A percentile compares a stretch with the other conserved stretches of the same genome.
phyloP scores from a whole-genome alignment of 2,329 filamentous ascomycete species.

The Colletotrichum shisoi region DNA sequence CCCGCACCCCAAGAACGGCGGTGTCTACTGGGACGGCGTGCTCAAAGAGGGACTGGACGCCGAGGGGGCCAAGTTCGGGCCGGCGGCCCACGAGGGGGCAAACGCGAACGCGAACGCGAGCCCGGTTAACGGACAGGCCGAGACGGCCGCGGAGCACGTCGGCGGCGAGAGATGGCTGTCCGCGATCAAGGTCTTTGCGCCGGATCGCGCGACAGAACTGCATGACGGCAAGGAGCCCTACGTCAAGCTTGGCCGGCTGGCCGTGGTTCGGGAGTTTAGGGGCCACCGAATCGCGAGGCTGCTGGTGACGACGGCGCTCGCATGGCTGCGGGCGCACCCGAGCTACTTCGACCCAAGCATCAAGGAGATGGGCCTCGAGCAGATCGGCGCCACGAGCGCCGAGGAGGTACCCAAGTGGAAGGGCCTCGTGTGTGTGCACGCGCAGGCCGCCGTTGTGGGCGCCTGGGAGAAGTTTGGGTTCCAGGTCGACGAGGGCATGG shows the following conservation, averaged over 20 bases:
- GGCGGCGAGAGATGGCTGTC: slow-evolving; percentile 28
- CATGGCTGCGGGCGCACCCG: slow-evolving; percentile 72
- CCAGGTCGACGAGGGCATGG: slow-evolving; percentile 73
- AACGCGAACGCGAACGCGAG: background rate
- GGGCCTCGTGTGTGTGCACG: slow-evolving; percentile 80
- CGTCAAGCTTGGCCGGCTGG: slow-evolving; percentile 81
- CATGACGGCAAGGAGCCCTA: slow-evolving; percentile 75
- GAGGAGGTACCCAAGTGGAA: slow-evolving; percentile 54
- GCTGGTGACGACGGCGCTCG: slow-evolving; percentile 71
- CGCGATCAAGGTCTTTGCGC: slow-evolving; percentile 13
- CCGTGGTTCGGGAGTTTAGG: slow-evolving; percentile 72
- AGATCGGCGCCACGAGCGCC: slow-evolving; percentile 51
- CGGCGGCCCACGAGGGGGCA: slow-evolving; percentile 37
- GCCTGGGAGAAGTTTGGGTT: slow-evolving; percentile 80
- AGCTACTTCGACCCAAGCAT: slow-evolving; percentile 62
- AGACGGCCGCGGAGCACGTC: slow-evolving; percentile 41
- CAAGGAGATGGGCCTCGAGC: slow-evolving; percentile 55
- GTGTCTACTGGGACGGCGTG: slow-evolving; percentile 57
- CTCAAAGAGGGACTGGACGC: slow-evolving; percentile 46
- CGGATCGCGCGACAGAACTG: slow-evolving; percentile 58
- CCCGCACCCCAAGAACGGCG: slow-evolving; percentile 65
- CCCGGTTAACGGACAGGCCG: slow-evolving; percentile 31
- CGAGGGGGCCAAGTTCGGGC: slow-evolving; percentile 33
- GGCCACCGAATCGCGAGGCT: slow-evolving; percentile 69
- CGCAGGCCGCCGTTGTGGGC: slow-evolving; percentile 70